Conservation (phyloP, 257 asterid genomes). For the Mentha longifolia region DNA sequence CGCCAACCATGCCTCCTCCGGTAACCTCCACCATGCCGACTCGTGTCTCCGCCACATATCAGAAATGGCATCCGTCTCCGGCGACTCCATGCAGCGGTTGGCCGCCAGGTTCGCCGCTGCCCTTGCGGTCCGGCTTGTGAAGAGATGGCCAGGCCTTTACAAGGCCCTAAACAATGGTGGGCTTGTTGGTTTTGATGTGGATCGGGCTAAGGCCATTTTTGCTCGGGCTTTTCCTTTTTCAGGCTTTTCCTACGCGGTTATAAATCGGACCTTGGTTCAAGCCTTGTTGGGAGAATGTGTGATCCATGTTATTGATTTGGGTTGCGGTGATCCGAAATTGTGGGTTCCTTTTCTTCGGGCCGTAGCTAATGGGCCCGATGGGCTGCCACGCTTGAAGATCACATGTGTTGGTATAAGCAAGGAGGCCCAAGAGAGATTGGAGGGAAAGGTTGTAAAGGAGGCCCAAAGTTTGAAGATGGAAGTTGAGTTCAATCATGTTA, state of each 20-base stretch:
- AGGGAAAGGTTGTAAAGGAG: conserved; percentile 43
- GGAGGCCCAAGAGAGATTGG: conserved; percentile 40
- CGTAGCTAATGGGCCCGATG: conserved; percentile 39
- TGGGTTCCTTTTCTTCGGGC: conserved; percentile 52
- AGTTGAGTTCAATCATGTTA: conserved; percentile 43
- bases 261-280: conserved; percentile 41
- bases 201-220: conserved; percentile 37
- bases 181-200: conserved; percentile 26
- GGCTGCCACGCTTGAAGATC: conserved; percentile 49
- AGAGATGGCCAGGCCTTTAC: conserved; percentile 66
- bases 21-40: conserved; percentile 61
- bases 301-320: conserved; percentile 58
- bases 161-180: conserved; percentile 46
- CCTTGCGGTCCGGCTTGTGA: conserved; percentile 51
- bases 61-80: conserved; percentile 46
- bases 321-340: conserved; percentile 43
- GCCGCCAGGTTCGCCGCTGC: conserved; percentile 56
- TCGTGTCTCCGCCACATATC: conserved; percentile 49
- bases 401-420: conserved; percentile 41
- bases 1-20: conserved; percentile 51
- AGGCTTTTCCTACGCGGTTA: conserved; percentile 44
- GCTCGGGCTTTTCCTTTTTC: conserved; percentile 40
- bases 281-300: conserved; percentile 35
- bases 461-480: conserved; percentile 42
- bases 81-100: conserved; percentile 59